Evolutionary conservation across 225 moss, liverwort and hornwort species (phyloP), one percentile per base, ranked within the genome.

Genomic region (Pleurozium schreberi): DNA sequence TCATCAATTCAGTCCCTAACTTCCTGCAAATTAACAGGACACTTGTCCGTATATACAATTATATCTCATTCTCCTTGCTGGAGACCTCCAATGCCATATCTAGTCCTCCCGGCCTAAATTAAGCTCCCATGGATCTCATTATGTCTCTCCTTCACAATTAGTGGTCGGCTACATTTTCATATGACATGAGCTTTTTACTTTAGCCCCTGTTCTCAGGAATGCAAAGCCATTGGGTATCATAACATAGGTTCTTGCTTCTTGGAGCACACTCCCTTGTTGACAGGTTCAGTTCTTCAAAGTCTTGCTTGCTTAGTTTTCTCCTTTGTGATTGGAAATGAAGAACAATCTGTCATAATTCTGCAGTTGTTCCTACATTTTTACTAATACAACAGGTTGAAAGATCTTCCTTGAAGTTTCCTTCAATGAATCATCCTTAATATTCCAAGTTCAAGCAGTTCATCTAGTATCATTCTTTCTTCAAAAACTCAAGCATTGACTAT

Each of bases 21-120:
- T 50, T 88, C 33, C 84, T 90, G 84, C 73, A 38, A 65, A 83
- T 89, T 86, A 31, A 89, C 82, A 38, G 77, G 89, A 83, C 86
- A 14, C 77, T 86, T 89, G 91, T 89, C 86, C 61, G 78, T 57
- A 71, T 86, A 38, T 45, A 77, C 77, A 86, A 86, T 78, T 70
- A 88, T 82, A 43, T 82, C 86, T 76, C 52, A 5, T 38, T 91
- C 89, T 89, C 91, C 89, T 83, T 85, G 86, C 82, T 10, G 22
- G 62, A 86, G 86, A 69, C 59, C 62, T 26, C 50, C 69, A 50
- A 31, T 26, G 21, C 67, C 36, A 83, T 26, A 38, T 70, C 61
- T 86, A 91, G 83, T 25, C 78, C 12, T 91, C 89, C 89, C 83
- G 83, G 89, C 38, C 91, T 78, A 82, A 82, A 52, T 77, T 86